Evolutionary conservation across 2,329 filamentous ascomycete genomes (phyloP).

Genomic region (Fusarium lyarnte): DNA sequence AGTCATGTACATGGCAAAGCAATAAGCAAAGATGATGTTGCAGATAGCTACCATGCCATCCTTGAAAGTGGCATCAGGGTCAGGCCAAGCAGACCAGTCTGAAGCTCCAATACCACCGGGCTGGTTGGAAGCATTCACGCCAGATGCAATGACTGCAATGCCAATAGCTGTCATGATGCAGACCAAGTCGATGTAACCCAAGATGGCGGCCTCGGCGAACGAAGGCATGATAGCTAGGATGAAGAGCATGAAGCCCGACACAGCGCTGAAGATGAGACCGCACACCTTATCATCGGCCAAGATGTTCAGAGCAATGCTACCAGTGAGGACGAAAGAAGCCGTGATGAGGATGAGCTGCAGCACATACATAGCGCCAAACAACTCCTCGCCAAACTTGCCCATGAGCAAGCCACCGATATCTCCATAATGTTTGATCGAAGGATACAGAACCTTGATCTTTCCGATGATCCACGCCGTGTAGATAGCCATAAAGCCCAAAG

Average conservation of each 20-base stretch:
- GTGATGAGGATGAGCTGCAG: slow-evolving; percentile 73
- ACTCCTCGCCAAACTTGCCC: slow-evolving; percentile 65
- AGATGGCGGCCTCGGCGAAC: slow-evolving; percentile 45
- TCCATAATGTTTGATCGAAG: slow-evolving; percentile 69
- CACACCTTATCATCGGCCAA: slow-evolving; percentile 62
- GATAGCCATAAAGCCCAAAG: slow-evolving; percentile 51
- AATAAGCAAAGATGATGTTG: slow-evolving; percentile 75
- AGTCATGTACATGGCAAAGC: slow-evolving; percentile 57
- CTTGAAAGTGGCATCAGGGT: slow-evolving; percentile 53
- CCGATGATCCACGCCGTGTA: slow-evolving; percentile 54
- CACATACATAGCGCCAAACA: slow-evolving; percentile 65
- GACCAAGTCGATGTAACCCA: slow-evolving; percentile 41
- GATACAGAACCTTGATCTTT: slow-evolving; percentile 54
- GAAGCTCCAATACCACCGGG: slow-evolving; percentile 10
- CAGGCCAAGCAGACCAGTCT: slow-evolving; percentile 52
- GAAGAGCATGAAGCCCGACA: slow-evolving; percentile 52
- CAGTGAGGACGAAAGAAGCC: slow-evolving; percentile 72
- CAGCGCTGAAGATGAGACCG: slow-evolving; percentile 51
- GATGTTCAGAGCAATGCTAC: slow-evolving; percentile 70
- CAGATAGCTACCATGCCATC: slow-evolving; percentile 65
- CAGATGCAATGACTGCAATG: slow-evolving; percentile 70
- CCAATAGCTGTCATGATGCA: slow-evolving; percentile 62
- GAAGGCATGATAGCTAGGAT: slow-evolving; percentile 54
- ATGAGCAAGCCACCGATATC: slow-evolving; percentile 69
- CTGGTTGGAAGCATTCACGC: slow-evolving; percentile 47